Evolutionary conservation across 805 yeast species (phyloP).

Genomic region (Kregervanrija fluxuum): DNA sequence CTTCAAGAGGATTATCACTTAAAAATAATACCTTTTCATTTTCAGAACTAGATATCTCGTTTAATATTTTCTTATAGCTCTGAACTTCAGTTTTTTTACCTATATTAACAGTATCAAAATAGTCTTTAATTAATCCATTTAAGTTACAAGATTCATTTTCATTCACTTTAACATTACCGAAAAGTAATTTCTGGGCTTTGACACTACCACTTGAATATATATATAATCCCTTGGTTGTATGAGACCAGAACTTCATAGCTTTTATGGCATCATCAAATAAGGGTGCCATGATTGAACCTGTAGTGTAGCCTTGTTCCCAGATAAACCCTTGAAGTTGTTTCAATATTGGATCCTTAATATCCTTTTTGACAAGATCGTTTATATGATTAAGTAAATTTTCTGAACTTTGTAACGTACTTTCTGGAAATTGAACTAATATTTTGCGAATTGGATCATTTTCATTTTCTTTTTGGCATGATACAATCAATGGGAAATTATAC

Average conservation of each 20-base stretch:
- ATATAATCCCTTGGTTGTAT: slow-evolving; percentile 33
- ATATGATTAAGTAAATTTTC: slow-evolving; percentile 41
- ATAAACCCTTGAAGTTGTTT: slow-evolving; percentile 78
- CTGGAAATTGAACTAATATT: slow-evolving; percentile 42
- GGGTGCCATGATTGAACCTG: slow-evolving; percentile 75
- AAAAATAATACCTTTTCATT: slow-evolving; percentile 47
- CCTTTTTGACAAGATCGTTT: slow-evolving; percentile 48
- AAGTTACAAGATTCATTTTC: slow-evolving; percentile 38
- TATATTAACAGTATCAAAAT: slow-evolving; percentile 79
- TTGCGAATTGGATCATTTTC: slow-evolving; percentile 21
- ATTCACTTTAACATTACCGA: slow-evolving; percentile 45
- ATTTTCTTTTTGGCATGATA: background rate
- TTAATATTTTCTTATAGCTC: slow-evolving; percentile 56
- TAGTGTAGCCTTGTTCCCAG: slow-evolving; percentile 74
- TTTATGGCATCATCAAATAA: slow-evolving; percentile 65
- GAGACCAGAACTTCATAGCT: slow-evolving; percentile 39
- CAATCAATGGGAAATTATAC: slow-evolving; percentile 29
- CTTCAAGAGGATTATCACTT: slow-evolving; percentile 76
- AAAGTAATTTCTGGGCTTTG: slow-evolving; percentile 76
- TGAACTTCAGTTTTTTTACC: slow-evolving; percentile 57
- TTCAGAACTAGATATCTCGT: slow-evolving; percentile 11
- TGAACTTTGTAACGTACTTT: slow-evolving; percentile 20
- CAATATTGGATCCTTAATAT: slow-evolving; percentile 69
- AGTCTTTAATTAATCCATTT: slow-evolving; percentile 49
- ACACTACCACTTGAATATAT: slow-evolving; percentile 90